Conservation (phyloP, 441 rosid species). For the Syzygium malaccense region DNA sequence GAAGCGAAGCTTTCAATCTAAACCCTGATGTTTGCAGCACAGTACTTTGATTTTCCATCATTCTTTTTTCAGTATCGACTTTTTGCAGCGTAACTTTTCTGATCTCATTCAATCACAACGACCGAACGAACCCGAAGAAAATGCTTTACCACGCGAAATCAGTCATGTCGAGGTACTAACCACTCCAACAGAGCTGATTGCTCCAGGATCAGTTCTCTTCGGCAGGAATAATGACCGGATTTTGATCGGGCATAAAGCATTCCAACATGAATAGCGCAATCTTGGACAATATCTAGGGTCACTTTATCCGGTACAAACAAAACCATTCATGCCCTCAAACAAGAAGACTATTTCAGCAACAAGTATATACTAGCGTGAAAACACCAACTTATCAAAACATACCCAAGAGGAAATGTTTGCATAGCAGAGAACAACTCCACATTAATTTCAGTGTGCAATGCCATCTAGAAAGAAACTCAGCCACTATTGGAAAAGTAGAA, state of each 20-base stretch:
- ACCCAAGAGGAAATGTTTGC: not conserved
- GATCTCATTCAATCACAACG: not conserved
- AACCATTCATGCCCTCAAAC: not conserved
- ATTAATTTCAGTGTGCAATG: not conserved
- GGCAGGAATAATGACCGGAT: not conserved
- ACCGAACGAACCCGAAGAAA: not conserved
- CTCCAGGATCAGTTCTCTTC: not conserved
- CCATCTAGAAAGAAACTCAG: not conserved
- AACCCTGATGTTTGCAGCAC: not conserved
- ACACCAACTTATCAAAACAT: not conserved
- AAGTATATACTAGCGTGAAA: not conserved
- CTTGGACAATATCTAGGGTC: not conserved
- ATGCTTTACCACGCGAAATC: not conserved
- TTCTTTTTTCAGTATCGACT: not conserved
- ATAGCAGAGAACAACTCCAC: not conserved
- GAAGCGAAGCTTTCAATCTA: not conserved
- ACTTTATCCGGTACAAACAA: not conserved
- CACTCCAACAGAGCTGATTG: not conserved
- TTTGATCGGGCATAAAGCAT: not conserved
- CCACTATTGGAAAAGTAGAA: not conserved
- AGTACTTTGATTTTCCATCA: not conserved
- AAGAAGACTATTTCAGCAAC: not conserved
- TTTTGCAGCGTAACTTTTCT: not conserved
- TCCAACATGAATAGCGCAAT: not conserved
- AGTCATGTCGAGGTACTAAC: not conserved